phyloP scores from a whole-genome alignment of 2,329 filamentous ascomycete species.

The Blastomyces gilchristii region DNA sequence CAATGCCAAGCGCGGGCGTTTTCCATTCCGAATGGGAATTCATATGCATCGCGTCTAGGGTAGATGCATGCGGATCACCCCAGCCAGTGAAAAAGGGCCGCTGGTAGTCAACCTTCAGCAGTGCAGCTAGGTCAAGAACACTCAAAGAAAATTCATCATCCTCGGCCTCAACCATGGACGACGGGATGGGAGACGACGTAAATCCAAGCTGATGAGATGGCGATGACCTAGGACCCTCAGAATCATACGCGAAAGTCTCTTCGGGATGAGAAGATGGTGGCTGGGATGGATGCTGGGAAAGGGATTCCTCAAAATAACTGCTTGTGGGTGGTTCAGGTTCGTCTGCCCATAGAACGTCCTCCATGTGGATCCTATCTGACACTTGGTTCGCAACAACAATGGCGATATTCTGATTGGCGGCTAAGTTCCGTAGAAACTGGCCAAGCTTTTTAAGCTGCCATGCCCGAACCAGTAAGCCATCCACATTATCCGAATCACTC shows the following conservation, averaged over 20 bases:
- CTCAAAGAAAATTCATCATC: conserved; percentile 19
- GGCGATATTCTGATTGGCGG: conserved; percentile 62
- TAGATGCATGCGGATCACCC: conserved; percentile 56
- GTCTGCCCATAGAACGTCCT: conserved; percentile 14
- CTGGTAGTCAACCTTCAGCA: conserved; percentile 73
- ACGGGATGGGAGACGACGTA: conserved; percentile 4
- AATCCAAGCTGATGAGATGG: conserved; percentile 2
- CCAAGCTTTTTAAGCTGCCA: conserved; percentile 67
- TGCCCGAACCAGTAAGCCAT: conserved; percentile 60
- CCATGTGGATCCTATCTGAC: conserved; percentile 63
- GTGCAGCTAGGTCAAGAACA: conserved; percentile 35
- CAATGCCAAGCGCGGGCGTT: conserved; percentile 74
- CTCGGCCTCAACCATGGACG: conserved; percentile 2
- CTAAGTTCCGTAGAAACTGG: conserved; percentile 63
- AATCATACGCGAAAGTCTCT: background rate
- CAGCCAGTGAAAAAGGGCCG: conserved; percentile 93
- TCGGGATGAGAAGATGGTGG: background rate
- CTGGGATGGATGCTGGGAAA: conserved; percentile 13
- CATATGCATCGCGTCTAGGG: background rate
- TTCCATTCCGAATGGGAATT: conserved; percentile 39
- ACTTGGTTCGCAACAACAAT: conserved; percentile 94
- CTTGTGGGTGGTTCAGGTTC: conserved; percentile 12
- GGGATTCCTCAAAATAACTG: conserved; percentile 3
- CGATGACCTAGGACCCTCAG: background rate
- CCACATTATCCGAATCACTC: conserved; percentile 37